Base-by-base conservation (phyloP, 139 green algal genomes). In the Chlamydomonas schloesseri region DNA sequence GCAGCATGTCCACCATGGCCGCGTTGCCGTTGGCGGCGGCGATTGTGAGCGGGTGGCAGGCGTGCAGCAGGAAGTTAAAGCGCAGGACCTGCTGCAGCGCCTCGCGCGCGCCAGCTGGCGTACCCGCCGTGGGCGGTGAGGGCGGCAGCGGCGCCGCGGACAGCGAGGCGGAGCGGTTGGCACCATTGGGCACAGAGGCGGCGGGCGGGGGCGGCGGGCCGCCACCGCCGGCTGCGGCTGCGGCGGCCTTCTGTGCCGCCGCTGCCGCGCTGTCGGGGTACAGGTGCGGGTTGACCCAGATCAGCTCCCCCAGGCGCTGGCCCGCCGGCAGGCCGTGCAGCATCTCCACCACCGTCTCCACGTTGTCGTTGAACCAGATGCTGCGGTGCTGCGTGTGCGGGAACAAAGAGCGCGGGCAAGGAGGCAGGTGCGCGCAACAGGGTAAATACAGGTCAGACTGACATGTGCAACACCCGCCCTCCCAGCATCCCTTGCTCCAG, bases 11-110 rank as follows among this genome's bases (percentile, higher is more conserved):
- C 46, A 85, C 65, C 28, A 85, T 69, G 42, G 34, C 55, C 20
- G 31, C 47, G 79, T 76, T 76, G 46, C 65, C 79, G 65, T 69
- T 28, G 3, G 67, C 65, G 3, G 79, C 79, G 1, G 79, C 79
- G 50, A 85, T 85, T 20, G 79, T 85, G 15, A 76, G 46, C 31
- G 79, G 79, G 47, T 75, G 65, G 79, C 79, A 77, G 33, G 79
- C 79, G 64, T 77, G 33, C 26, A 21, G 47, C 46, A 85, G 65
- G 79, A 73, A 85, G 11, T 85, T n/a, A 6, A 67, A 33, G 9
- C 14, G n/a, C n/a, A 77, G 79, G 18, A 85, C 65, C 23, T 29
- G 28, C 46, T 76, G 60, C 36, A 83, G 77, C 36, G 62, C 36
- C 24, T 37, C 62, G 0, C 55, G 55, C 14, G 77, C 60, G 42